Percentiles rank a stretch among this genome's conserved stretches.
phyloP scores from a whole-genome alignment of 768 basidiomycete genomes.

The Boletellus ananiceps region DNA sequence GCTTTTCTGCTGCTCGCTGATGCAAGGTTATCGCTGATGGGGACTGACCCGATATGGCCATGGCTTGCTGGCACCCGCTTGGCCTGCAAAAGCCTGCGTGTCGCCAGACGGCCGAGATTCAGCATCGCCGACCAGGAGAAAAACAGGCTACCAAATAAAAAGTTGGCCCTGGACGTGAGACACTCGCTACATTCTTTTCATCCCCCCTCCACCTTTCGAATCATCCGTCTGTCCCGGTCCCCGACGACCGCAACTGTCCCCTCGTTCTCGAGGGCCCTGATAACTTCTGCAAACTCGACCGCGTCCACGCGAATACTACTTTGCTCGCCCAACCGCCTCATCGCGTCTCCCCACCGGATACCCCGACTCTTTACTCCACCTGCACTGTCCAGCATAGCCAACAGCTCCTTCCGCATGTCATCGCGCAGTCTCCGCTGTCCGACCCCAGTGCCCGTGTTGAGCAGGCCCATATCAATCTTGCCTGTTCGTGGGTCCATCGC shows the following conservation, averaged over 20 bases:
- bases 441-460: constrained; percentile 89
- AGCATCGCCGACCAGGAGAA: no score
- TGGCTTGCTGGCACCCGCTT: background rate
- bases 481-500: constrained; percentile 96
- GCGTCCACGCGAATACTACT: constrained; percentile 76
- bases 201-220: constrained; percentile 58
- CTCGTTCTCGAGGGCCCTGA: constrained; percentile 77
- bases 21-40: background rate
- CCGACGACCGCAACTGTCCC: constrained; percentile 83
- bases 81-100: background rate
- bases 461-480: constrained; percentile 93
- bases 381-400: constrained; percentile 53
- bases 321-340: constrained; percentile 76
- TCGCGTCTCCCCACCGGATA: constrained; percentile 78
- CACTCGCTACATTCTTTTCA: constrained; percentile 12
- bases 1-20: background rate
- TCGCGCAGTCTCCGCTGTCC: constrained; percentile 82
- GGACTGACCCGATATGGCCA: constrained; percentile 17
- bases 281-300: constrained; percentile 77
- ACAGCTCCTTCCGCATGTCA: constrained; percentile 84
- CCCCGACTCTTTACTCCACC: constrained; percentile 51
- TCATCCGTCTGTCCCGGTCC: constrained; percentile 79
- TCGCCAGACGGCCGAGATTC: no score
- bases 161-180: constrained; percentile 2
- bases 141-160: background rate